These are phyloP conservation scores for Aureobasidium leucospermi DNA, from an alignment of 2,329 filamentous ascomycete species.

Conservation along the genomic window DNA sequence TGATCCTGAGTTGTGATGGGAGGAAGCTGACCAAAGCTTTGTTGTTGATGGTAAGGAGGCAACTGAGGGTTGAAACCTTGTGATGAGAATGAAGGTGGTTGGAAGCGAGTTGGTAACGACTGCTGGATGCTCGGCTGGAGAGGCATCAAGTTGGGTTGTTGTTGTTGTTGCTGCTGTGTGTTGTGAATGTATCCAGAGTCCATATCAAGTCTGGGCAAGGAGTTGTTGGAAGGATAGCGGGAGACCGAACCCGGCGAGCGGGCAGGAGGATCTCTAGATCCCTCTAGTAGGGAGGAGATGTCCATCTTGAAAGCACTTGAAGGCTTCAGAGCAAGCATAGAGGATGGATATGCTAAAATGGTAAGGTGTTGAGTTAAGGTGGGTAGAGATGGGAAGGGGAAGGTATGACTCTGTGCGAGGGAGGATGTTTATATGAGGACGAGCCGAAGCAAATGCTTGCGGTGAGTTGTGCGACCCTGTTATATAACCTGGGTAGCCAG, in stretches of 20 bases:
- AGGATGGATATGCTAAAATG: not conserved
- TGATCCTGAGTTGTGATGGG: conserved; percentile 13
- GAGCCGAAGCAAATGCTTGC: conserved; percentile 5
- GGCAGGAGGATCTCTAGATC: conserved; percentile 58
- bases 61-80: conserved; percentile 21
- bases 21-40: conserved; percentile 5
- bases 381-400: not conserved
- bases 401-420: not conserved
- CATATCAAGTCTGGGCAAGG: conserved; percentile 7
- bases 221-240: conserved; percentile 18
- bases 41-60: conserved; percentile 21
- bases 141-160: conserved; percentile 4
- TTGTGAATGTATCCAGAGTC: not conserved
- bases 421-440: conserved; percentile 2
- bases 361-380: not conserved
- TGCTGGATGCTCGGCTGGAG: conserved; percentile 5
- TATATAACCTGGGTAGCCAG: conserved; percentile 6
- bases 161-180: not conserved
- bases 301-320: conserved; percentile 69
- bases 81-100: conserved; percentile 6
- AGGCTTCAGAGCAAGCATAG: conserved; percentile 38
- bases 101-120: conserved; percentile 5
- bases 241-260: conserved; percentile 45
- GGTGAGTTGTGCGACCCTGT: conserved; percentile 14
- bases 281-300: conserved; percentile 83